A percentile compares a stretch with the other conserved stretches of the same genome.
phyloP scores from a whole-genome alignment of 257 asterid genomes.

The Salvia rosmarinus region DNA sequence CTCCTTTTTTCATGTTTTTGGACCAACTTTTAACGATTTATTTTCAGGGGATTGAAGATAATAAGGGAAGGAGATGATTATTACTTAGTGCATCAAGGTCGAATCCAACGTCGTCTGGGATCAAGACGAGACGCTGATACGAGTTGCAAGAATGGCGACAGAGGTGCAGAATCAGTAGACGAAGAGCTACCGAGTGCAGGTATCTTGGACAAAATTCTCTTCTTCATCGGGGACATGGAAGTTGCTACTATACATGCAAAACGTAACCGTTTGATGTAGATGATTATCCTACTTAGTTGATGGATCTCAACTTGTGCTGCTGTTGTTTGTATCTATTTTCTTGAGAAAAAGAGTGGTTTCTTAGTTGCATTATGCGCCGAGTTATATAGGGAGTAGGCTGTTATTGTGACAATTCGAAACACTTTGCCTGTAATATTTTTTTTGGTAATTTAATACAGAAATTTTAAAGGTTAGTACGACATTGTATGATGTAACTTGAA shows the following conservation, averaged over 20 bases:
- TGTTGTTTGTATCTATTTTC: background rate
- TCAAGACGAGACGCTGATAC: conserved; percentile 38
- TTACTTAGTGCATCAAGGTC: conserved; percentile 73
- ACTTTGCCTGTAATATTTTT: background rate
- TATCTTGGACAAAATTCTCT: conserved; percentile 69
- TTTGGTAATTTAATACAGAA: too few relatives aligned
- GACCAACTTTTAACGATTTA: background rate
- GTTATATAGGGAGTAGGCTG: background rate
- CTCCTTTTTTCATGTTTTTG: background rate
- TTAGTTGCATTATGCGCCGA: too few relatives aligned
- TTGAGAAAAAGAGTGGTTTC: background rate
- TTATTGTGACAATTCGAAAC: background rate
- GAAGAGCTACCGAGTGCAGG: conserved; percentile 47
- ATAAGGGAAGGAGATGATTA: conserved; percentile 82
- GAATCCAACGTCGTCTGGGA: conserved; percentile 73
- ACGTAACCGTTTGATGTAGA: conserved; percentile 51
- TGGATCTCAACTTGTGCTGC: conserved; percentile 4
- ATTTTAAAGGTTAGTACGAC: too few relatives aligned
- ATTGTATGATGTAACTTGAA: background rate
- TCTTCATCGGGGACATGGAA: conserved; percentile 85
- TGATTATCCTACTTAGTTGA: too few relatives aligned
- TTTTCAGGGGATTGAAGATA: conserved; percentile 76
- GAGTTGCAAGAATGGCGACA: too few relatives aligned
- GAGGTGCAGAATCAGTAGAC: too few relatives aligned
- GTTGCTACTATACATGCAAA: conserved; percentile 62